phyloP scores from a whole-genome alignment of 139 green algal genomes.

The Coccomyxa sp. region DNA sequence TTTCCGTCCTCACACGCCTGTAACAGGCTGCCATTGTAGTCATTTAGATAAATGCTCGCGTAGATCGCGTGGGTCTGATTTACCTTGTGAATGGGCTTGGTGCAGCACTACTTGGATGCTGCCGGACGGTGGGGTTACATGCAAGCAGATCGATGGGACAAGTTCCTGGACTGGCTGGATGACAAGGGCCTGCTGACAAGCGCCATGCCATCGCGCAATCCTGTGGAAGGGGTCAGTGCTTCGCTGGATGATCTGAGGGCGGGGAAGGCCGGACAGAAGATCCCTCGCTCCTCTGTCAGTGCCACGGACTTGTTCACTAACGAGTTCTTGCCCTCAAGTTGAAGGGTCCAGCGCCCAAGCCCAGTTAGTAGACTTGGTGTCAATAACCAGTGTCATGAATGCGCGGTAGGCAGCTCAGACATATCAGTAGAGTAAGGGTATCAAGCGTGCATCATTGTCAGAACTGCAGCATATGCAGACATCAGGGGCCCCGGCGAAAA shows the following conservation, averaged over 20 bases:
- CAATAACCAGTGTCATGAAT: not conserved
- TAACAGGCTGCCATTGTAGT: too few species aligned
- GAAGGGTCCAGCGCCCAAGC: not conserved
- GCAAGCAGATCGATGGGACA: conserved; percentile 41
- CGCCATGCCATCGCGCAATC: conserved; percentile 28
- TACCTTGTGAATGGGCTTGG: too few species aligned
- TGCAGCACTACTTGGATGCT: conserved; percentile 27
- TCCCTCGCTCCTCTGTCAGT: conserved; percentile 35
- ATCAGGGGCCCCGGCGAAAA: too few species aligned
- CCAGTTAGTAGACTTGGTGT: not conserved
- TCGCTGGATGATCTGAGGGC: conserved; percentile 54
- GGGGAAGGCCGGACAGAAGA: conserved; percentile 51
- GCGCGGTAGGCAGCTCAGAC: too few species aligned
- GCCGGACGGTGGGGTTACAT: conserved; percentile 44
- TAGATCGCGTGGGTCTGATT: too few species aligned
- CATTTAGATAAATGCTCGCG: too few species aligned
- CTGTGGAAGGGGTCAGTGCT: conserved; percentile 16
- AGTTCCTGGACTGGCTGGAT: conserved; percentile 74
- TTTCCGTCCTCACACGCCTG: too few species aligned
- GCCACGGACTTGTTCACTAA: conserved; percentile 61
- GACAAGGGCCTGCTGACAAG: conserved; percentile 54
- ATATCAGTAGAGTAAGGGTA: too few species aligned
- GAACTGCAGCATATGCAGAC: too few species aligned
- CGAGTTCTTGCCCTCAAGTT: conserved; percentile 42
- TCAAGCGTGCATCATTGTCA: too few species aligned